Evolutionary conservation across 352 stramenopile species (phyloP).

Genomic region (Saprolegnia diclina): DNA sequence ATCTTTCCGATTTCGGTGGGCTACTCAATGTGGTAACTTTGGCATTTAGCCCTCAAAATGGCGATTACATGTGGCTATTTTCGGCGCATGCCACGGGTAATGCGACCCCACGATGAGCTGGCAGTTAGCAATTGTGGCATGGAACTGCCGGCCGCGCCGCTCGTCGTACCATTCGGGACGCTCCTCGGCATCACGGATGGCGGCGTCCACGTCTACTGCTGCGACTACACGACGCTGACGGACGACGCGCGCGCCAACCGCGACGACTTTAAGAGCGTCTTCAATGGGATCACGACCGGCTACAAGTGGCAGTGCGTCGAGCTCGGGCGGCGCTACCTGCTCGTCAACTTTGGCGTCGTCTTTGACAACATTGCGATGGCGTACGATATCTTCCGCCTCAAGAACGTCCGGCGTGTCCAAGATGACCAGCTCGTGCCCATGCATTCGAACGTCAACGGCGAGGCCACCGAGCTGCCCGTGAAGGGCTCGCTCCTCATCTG

Average conservation of each 20-base stretch:
- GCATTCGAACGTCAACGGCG: constrained; percentile 14
- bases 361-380: constrained; percentile 27
- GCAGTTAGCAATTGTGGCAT: background rate
- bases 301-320: constrained; percentile 27
- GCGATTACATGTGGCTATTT: background rate
- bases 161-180: constrained; percentile 11
- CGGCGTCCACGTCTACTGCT: constrained; percentile 21
- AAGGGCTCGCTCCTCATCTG: constrained; percentile 22
- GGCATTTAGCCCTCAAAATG: background rate
- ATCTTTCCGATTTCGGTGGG: too few relatives aligned
- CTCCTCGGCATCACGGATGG: constrained; percentile 22
- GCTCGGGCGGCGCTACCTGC: constrained; percentile 15
- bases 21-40: too few relatives aligned
- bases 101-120: background rate
- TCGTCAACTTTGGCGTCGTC: constrained; percentile 23
- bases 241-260: constrained; percentile 1
- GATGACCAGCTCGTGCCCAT: constrained; percentile 2
- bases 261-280: constrained; percentile 3
- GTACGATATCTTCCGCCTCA: constrained; percentile 23
- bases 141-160: background rate
- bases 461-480: background rate
- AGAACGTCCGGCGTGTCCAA: constrained; percentile 13
- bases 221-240: constrained; percentile 12
- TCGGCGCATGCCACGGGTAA: background rate
- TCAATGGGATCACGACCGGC: constrained; percentile 8